These are phyloP conservation scores for Colletotrichum viniferum DNA, from an alignment of 2,329 filamentous ascomycete species.

Conservation along the genomic window DNA sequence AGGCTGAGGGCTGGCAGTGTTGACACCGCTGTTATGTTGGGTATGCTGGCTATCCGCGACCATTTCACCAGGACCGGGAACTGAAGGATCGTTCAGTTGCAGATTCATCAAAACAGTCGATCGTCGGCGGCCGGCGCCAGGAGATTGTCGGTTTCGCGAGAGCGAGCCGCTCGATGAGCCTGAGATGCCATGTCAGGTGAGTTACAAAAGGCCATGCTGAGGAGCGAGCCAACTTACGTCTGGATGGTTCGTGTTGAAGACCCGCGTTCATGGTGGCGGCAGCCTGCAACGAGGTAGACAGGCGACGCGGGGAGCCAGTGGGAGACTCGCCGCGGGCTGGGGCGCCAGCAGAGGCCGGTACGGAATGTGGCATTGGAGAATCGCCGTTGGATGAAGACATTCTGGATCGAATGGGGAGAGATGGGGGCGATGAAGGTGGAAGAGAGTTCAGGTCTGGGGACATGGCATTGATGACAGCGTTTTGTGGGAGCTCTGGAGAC, in stretches of 20 bases:
- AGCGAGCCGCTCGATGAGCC: conserved; percentile 60
- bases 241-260: conserved; percentile 67
- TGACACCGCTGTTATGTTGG: conserved; percentile 27
- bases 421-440: conserved; percentile 9
- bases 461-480: conserved; percentile 11
- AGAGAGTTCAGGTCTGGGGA: conserved; percentile 18
- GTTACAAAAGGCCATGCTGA: background rate
- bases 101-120: conserved; percentile 76
- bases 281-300: conserved; percentile 75
- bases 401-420: conserved; percentile 6
- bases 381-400: conserved; percentile 23
- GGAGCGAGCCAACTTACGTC: conserved; percentile 50
- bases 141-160: conserved; percentile 47
- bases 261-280: conserved; percentile 80
- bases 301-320: conserved; percentile 66
- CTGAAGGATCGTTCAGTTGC: conserved; percentile 71
- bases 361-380: conserved; percentile 3
- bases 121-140: conserved; percentile 61
- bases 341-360: background rate
- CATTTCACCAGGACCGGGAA: conserved; percentile 75
- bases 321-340: conserved; percentile 51
- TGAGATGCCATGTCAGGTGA: conserved; percentile 26
- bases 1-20: conserved; percentile 48
- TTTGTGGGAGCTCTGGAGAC: background rate
- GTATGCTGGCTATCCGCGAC: conserved; percentile 47